Evolutionary conservation across 2,329 filamentous ascomycete genomes (phyloP).

Genomic region (Cryphonectria naterciae): DNA sequence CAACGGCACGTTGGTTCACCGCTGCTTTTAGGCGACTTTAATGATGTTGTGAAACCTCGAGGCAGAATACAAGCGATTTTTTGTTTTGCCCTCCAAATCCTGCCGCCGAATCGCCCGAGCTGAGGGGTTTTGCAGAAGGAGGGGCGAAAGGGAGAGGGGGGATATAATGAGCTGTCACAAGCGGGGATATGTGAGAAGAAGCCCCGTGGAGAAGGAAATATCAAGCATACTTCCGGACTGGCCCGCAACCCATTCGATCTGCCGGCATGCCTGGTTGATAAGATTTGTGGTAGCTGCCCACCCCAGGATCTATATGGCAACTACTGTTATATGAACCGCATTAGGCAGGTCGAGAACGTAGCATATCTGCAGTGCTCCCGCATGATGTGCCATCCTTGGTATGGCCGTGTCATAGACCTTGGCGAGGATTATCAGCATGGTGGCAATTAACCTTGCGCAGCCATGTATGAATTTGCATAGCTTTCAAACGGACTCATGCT

Average conservation of each 20-base stretch:
- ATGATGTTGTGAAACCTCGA: not conserved
- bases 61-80: not conserved
- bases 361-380: not conserved
- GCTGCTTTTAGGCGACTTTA: not conserved
- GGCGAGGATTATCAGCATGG: not conserved
- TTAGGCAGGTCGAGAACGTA: not conserved
- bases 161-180: not conserved
- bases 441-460: not conserved
- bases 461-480: not conserved
- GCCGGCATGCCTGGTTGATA: not conserved
- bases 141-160: not conserved
- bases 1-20: not conserved
- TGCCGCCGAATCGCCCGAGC: not conserved
- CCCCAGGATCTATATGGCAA: not conserved
- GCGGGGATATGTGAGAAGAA: not conserved
- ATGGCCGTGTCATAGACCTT: not conserved
- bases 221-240: not conserved
- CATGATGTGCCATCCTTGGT: not conserved
- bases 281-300: not conserved
- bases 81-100: too few species aligned
- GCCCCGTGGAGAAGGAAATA: not conserved
- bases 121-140: too few species aligned
- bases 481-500: not conserved
- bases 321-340: not conserved
- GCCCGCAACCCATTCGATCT: not conserved